Evolutionary conservation across 805 yeast species (phyloP), one percentile per base, ranked within the genome.

Genomic region (Pichia paraexigua): DNA sequence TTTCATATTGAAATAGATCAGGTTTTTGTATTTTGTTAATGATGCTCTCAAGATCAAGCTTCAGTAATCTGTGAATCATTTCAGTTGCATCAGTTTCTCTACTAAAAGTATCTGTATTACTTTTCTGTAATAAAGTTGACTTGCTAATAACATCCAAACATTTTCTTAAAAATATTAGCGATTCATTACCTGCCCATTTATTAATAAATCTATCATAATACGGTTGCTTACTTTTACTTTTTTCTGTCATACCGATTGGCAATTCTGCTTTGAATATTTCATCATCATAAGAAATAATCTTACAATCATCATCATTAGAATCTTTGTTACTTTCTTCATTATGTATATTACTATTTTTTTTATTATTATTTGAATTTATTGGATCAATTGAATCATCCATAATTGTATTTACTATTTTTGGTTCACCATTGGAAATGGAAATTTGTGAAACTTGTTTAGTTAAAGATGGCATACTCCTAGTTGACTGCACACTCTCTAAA

Each of bases 221-320:
- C 0, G 82, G 79, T 32, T 72, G 65, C 55, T 83, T 83, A 17
- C 78, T 77, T 44, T 72, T 74, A 1, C 84, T 81, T 47, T 71
- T 76, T 18, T 61, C 58, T 0, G 87, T 78, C 87, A 83, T 80
- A 3, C 88, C 87, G 1, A 72, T 63, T 5, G 84, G 85, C 13
- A 72, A 74, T 25, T 63, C 69, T 7, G 86, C 81, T 49, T 78
- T 63, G 39, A 69, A 58, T 47, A 79, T 62, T 39, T 71, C 74
- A 39, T 71, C 68, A n/a, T 62, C 71, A 25, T 62, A 42, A 15
- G 46, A 28, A 15, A 25, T 8, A 11, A 56, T 37, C 11, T 39
- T 27, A 2, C 46, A 46, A 20, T 50, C 46, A 28, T 46, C 45
- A 5, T n/a, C 15, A 41, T 18, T n/a, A 20, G 22, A 24, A 15